Conservation (phyloP, 2,329 filamentous ascomycete species). For the Penicillium expansum region DNA sequence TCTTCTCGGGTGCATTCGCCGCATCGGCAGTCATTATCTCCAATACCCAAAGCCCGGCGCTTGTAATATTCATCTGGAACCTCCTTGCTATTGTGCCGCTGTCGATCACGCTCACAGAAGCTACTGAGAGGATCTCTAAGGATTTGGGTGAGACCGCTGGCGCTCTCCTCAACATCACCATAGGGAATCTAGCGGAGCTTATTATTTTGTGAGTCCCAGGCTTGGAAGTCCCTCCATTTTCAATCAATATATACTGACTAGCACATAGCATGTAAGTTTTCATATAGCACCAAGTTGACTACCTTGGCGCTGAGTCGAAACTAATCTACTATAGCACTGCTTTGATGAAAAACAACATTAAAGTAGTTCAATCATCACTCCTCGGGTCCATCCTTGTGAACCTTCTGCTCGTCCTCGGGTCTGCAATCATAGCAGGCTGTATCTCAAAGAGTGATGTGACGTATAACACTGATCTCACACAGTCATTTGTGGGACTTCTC, state of each 20-base stretch:
- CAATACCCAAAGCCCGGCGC: neutral
- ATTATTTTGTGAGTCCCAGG: constrained; percentile 61
- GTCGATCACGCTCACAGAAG: constrained; percentile 65
- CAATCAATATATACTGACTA: neutral
- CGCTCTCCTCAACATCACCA: constrained; percentile 70
- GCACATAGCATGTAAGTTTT: neutral
- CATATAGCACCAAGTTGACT: neutral
- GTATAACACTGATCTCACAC: constrained; percentile 87
- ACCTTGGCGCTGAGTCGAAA: constrained; percentile 32
- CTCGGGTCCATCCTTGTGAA: constrained; percentile 85
- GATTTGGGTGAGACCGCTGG: constrained; percentile 68
- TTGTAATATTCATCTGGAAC: constrained; percentile 57
- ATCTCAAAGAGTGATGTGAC: constrained; percentile 82
- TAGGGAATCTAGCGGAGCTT: constrained; percentile 71
- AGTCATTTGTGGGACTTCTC: constrained; percentile 86
- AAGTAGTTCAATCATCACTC: constrained; percentile 82
- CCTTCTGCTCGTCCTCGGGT: constrained; percentile 78
- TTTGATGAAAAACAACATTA: constrained; percentile 64
- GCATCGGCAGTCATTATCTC: neutral
- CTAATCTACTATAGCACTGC: constrained; percentile 1
- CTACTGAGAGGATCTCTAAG: constrained; percentile 68
- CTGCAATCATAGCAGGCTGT: constrained; percentile 81
- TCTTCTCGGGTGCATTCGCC: constrained; percentile 2
- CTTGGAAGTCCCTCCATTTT: constrained; percentile 18
- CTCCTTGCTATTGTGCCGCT: constrained; percentile 70